phyloP scores from a whole-genome alignment of 2,329 filamentous ascomycete species.

The Pseudocercospora ulei region DNA sequence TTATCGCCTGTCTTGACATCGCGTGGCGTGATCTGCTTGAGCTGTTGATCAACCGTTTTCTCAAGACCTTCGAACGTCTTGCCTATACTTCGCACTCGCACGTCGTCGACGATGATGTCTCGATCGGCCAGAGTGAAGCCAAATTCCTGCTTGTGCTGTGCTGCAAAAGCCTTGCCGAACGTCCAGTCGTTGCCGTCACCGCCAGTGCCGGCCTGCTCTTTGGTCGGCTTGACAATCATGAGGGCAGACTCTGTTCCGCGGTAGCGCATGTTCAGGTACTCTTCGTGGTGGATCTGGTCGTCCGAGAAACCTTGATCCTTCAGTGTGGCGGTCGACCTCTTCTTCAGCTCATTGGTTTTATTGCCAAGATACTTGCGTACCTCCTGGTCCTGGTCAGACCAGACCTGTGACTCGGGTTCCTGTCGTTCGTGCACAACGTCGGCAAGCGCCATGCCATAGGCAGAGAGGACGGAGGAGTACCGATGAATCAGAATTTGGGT shows the following conservation, averaged over 20 bases:
- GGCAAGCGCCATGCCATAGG: slow-evolving; percentile 85
- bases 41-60: slow-evolving; percentile 73
- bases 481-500: slow-evolving; percentile 75
- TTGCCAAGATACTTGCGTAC: slow-evolving; percentile 54
- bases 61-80: slow-evolving; percentile 74
- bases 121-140: slow-evolving; percentile 78
- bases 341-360: slow-evolving; percentile 71
- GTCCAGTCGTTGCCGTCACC: slow-evolving; percentile 63
- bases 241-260: slow-evolving; percentile 81
- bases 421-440: slow-evolving; percentile 89
- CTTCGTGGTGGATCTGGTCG: slow-evolving; percentile 68
- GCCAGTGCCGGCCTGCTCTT: slow-evolving; percentile 51
- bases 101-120: slow-evolving; percentile 83
- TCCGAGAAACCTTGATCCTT: slow-evolving; percentile 69
- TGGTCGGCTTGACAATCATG: slow-evolving; percentile 70
- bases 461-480: slow-evolving; percentile 81
- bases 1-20: slow-evolving; percentile 51
- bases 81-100: slow-evolving; percentile 77
- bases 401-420: slow-evolving; percentile 57
- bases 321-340: slow-evolving; percentile 59
- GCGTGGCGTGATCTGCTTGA: slow-evolving; percentile 57
- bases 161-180: slow-evolving; percentile 73
- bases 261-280: slow-evolving; percentile 91
- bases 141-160: slow-evolving; percentile 85
- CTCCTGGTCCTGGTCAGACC: slow-evolving; percentile 48